Evolutionary conservation across 495 filamentous ascomycete genomes (phyloP).

Genomic region (Gamarada debralockiae): DNA sequence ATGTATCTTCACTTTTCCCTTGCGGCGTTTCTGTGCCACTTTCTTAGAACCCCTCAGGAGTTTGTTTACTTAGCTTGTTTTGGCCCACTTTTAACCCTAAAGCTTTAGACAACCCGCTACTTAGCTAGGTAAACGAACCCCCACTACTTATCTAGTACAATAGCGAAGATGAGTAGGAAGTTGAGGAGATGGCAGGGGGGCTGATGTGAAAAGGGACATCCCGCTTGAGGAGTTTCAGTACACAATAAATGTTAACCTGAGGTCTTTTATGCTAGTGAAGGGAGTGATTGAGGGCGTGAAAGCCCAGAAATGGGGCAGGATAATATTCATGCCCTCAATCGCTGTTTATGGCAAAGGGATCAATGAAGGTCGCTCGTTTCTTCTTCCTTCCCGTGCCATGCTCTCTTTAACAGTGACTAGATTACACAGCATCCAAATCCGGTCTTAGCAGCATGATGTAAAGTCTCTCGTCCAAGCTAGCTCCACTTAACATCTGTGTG

Average conservation of each 20-base stretch:
- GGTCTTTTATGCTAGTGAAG: constrained; percentile 63
- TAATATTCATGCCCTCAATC: constrained; percentile 66
- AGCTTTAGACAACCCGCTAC: too few species aligned
- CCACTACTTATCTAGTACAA: too few species aligned
- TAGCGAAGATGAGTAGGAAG: too few species aligned
- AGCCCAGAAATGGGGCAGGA: constrained; percentile 57
- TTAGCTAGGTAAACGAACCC: too few species aligned
- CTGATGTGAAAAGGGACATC: too few species aligned
- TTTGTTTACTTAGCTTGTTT: too few species aligned
- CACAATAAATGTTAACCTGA: constrained; percentile 60
- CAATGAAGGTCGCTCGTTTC: constrained; percentile 52
- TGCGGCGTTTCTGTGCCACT: too few species aligned
- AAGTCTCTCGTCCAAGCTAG: constrained; percentile 59
- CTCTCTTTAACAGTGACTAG: constrained; percentile 23
- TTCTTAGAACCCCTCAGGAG: too few species aligned
- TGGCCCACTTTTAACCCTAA: too few species aligned
- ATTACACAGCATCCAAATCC: constrained; percentile 65
- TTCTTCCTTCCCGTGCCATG: too few species aligned
- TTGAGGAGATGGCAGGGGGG: too few species aligned
- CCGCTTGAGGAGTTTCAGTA: constrained; percentile 61
- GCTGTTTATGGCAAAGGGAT: constrained; percentile 62
- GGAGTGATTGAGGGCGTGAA: constrained; percentile 63
- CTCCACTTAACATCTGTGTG: constrained; percentile 61
- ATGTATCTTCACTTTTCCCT: too few species aligned
- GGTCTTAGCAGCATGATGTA: constrained; percentile 63